Percentiles rank a stretch among this genome's conserved stretches.
phyloP scores from a whole-genome alignment of 331 rosid genomes.

The Telfairia occidentalis region DNA sequence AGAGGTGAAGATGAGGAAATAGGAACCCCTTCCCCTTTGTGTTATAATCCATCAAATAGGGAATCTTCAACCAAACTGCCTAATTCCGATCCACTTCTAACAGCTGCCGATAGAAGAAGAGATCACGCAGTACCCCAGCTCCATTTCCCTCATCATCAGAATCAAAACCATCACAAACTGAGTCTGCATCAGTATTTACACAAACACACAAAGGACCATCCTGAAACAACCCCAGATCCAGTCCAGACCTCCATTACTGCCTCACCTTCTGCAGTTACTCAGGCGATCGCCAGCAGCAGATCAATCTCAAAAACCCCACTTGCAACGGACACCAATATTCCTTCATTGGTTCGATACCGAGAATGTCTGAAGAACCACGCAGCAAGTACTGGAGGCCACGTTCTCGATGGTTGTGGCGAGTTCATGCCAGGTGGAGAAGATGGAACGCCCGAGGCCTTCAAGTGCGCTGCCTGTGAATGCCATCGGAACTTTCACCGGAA shows the following conservation, averaged over 20 bases:
- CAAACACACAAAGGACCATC: slow-evolving; percentile 33
- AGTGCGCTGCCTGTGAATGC: slow-evolving; percentile 89
- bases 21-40: slow-evolving; percentile 43
- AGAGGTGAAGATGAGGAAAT: slow-evolving; percentile 41
- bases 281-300: slow-evolving; percentile 11
- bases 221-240: slow-evolving; percentile 32
- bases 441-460: slow-evolving; percentile 43
- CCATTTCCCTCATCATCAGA: slow-evolving; percentile 13
- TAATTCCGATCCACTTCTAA: slow-evolving; percentile 24
- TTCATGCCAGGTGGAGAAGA: slow-evolving; percentile 83
- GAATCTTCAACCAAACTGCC: slow-evolving; percentile 46
- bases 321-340: background rate
- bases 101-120: slow-evolving; percentile 23
- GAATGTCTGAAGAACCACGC: slow-evolving; percentile 90
- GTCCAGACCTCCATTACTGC: slow-evolving; percentile 19
- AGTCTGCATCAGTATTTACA: slow-evolving; percentile 8
- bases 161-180: slow-evolving; percentile 15
- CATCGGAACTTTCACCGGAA: slow-evolving; percentile 83
- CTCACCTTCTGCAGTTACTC: slow-evolving; percentile 13
- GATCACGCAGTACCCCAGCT: slow-evolving; percentile 34
- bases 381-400: slow-evolving; percentile 71
- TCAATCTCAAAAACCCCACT: slow-evolving; percentile 19
- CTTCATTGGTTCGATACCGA: slow-evolving; percentile 32
- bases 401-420: slow-evolving; percentile 90
- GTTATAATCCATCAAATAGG: slow-evolving; percentile 34